Percentiles rank a stretch among this genome's conserved stretches.
phyloP scores from a whole-genome alignment of 2,329 filamentous ascomycete genomes.

The Verticillium nonalfalfae region DNA sequence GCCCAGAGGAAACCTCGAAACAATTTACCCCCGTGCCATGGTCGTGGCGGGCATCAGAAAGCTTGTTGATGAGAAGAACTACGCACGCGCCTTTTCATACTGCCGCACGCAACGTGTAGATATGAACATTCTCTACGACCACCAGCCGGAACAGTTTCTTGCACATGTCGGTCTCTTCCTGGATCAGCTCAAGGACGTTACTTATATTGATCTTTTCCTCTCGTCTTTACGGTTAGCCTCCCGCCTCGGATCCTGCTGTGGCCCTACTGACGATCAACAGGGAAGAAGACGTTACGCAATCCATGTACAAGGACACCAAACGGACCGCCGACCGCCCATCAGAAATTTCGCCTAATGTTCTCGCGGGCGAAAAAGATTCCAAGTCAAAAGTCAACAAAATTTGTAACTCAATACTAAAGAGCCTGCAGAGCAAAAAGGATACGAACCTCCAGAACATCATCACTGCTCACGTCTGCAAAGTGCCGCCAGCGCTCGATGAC shows the following conservation, averaged over 20 bases:
- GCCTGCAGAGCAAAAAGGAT: constrained; percentile 55
- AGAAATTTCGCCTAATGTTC: neutral
- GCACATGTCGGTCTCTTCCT: constrained; percentile 69
- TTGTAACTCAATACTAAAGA: constrained; percentile 74
- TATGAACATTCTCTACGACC: constrained; percentile 95
- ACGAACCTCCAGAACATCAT: constrained; percentile 83
- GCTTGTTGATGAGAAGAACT: constrained; percentile 74
- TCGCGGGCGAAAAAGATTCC: constrained; percentile 7
- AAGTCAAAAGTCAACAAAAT: constrained; percentile 74
- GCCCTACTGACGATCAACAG: constrained; percentile 31
- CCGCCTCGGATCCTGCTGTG: neutral
- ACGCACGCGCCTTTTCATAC: constrained; percentile 75
- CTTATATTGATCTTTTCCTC: constrained; percentile 85
- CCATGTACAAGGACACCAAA: constrained; percentile 87
- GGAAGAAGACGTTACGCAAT: constrained; percentile 88
- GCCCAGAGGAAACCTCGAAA: constrained; percentile 93
- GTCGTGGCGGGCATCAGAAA: constrained; percentile 84
- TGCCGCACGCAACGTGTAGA: constrained; percentile 93
- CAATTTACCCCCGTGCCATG: constrained; percentile 86
- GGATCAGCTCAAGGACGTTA: constrained; percentile 73
- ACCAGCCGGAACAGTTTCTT: constrained; percentile 82
- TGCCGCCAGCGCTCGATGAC: constrained; percentile 80
- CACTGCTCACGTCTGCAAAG: constrained; percentile 91
- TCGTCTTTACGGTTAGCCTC: constrained; percentile 67
- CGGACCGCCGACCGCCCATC: constrained; percentile 15